Evolutionary conservation across 2,329 filamentous ascomycete genomes (phyloP).

Genomic region (Stemphylium beticola): DNA sequence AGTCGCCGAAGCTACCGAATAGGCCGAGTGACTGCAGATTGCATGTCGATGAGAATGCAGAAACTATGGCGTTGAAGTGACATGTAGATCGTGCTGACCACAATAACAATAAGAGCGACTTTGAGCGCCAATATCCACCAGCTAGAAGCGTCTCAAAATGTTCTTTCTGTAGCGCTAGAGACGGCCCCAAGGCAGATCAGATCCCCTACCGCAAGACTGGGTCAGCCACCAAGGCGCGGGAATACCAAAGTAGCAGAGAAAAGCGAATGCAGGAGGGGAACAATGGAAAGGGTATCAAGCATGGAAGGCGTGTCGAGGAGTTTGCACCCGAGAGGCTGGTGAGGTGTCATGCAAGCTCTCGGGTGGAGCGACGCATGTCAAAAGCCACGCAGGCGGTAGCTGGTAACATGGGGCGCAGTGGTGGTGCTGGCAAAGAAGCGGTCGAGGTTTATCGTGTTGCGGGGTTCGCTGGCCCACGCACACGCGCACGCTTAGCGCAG

Average conservation of each 20-base stretch:
- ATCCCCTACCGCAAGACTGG: background rate
- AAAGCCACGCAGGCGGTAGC: slow-evolving; percentile 9
- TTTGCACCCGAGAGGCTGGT: slow-evolving; percentile 13
- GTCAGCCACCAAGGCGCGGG: background rate
- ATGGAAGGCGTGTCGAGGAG: slow-evolving; percentile 9
- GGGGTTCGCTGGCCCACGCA: slow-evolving; percentile 17
- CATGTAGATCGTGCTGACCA: background rate
- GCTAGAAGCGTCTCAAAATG: background rate
- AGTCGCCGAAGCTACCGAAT: slow-evolving; percentile 10
- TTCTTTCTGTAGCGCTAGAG: background rate
- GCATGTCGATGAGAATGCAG: background rate
- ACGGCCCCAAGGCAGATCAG: background rate
- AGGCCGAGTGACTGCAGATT: background rate
- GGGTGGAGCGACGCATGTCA: slow-evolving; percentile 10
- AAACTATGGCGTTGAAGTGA: too few species aligned
- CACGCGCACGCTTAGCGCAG: slow-evolving; percentile 16
- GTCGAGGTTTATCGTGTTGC: slow-evolving; percentile 14
- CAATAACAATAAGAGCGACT: background rate
- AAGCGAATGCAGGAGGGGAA: background rate
- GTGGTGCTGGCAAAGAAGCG: slow-evolving; percentile 20
- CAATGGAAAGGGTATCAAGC: background rate
- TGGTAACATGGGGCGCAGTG: slow-evolving; percentile 14
- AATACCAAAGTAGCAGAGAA: background rate
- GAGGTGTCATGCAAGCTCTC: slow-evolving; percentile 10
- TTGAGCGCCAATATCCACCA: background rate